phyloP scores from a whole-genome alignment of 2,329 filamentous ascomycete genomes.

The Claviceps arundinis region DNA sequence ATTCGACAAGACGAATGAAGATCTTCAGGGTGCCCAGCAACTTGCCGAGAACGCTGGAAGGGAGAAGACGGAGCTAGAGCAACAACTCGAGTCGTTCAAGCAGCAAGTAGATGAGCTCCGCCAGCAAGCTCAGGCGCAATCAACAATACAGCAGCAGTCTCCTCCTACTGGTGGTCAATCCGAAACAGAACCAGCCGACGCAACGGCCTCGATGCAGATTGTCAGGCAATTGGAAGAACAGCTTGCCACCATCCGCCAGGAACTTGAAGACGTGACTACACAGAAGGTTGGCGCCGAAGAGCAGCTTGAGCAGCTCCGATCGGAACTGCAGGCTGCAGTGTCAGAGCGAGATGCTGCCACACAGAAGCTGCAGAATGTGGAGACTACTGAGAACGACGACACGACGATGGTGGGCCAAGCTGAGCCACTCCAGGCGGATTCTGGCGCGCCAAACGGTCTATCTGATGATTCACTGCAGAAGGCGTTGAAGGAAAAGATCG shows the following conservation, averaged over 20 bases:
- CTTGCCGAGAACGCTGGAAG: constrained; percentile 18
- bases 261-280: constrained; percentile 51
- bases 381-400: constrained; percentile 8
- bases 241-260: constrained; percentile 35
- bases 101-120: constrained; percentile 26
- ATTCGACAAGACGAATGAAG: constrained; percentile 33
- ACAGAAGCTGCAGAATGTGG: constrained; percentile 21
- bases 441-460: constrained; percentile 18
- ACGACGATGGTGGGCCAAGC: neutral
- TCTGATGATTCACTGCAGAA: constrained; percentile 45
- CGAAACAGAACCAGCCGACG: constrained; percentile 14
- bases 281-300: constrained; percentile 58
- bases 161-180: neutral
- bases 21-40: constrained; percentile 39
- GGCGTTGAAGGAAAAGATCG: constrained; percentile 47
- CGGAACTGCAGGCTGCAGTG: constrained; percentile 48
- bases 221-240: constrained; percentile 35
- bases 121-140: constrained; percentile 18
- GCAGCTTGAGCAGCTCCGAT: constrained; percentile 40
- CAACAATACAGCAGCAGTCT: neutral
- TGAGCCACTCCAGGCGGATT: neutral
- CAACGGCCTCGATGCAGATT: constrained; percentile 33
- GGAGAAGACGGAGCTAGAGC: constrained; percentile 25
- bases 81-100: constrained; percentile 30
- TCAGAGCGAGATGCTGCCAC: constrained; percentile 52